Evolutionary conservation across 768 basidiomycete genomes (phyloP).

Genomic region (Tremella fuciformis): DNA sequence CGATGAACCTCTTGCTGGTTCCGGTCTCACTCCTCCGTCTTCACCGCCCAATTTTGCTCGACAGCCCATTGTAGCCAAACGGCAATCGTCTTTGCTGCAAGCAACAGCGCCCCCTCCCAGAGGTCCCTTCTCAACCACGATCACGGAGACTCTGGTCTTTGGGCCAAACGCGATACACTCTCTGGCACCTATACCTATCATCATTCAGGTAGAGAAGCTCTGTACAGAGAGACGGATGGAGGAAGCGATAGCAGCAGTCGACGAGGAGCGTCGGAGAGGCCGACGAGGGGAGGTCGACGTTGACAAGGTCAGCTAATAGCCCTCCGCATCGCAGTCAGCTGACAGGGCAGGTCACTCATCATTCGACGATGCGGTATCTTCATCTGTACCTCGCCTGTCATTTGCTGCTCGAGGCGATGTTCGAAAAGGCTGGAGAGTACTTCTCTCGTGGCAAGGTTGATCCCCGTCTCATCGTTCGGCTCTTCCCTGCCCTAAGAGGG

Average conservation of each 20-base stretch:
- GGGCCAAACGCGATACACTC: slow-evolving; percentile 39
- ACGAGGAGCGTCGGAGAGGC: slow-evolving; percentile 45
- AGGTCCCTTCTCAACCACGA: slow-evolving; percentile 36
- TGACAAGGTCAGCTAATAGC: slow-evolving; percentile 35
- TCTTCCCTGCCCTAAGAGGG: slow-evolving; percentile 74
- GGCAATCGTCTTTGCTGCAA: slow-evolving; percentile 33
- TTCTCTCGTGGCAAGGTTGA: slow-evolving; percentile 78
- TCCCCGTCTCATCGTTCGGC: slow-evolving; percentile 73
- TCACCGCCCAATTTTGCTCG: slow-evolving; percentile 31
- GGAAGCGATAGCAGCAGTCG: slow-evolving; percentile 42
- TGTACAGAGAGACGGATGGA: slow-evolving; percentile 34
- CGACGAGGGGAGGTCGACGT: slow-evolving; percentile 48
- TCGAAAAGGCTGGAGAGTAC: slow-evolving; percentile 76
- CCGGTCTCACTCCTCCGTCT: slow-evolving; percentile 48
- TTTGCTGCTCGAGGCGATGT: slow-evolving; percentile 72
- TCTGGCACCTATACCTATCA: slow-evolving; percentile 32
- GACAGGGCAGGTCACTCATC: slow-evolving; percentile 39
- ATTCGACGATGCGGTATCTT: slow-evolving; percentile 65
- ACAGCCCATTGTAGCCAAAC: slow-evolving; percentile 29
- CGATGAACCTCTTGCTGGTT: slow-evolving; percentile 45
- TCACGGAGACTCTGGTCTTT: slow-evolving; percentile 41
- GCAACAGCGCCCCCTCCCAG: slow-evolving; percentile 5
- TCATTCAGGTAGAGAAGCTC: slow-evolving; percentile 31
- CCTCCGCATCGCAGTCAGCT: not conserved
- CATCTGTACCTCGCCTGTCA: slow-evolving; percentile 79